Evolutionary conservation across 495 filamentous ascomycete species (phyloP).

Genomic region (Tetracladium marchalianum): DNA sequence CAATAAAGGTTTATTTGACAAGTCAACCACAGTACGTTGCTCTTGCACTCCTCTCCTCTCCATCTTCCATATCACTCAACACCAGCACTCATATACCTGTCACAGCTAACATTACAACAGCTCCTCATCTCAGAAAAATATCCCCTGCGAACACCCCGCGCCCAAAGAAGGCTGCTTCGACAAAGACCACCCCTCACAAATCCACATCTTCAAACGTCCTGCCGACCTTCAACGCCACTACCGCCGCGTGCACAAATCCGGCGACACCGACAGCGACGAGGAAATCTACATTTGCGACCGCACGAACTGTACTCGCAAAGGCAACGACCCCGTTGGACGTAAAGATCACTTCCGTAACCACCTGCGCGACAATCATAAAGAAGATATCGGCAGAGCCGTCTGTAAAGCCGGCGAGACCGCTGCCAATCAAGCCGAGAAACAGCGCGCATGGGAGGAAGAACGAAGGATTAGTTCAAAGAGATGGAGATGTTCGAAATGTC

Average conservation of each 20-base stretch:
- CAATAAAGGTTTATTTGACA: slow-evolving; percentile 8
- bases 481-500: slow-evolving; percentile 39
- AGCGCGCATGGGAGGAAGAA: slow-evolving; percentile 18
- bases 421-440: not conserved
- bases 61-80: slow-evolving; percentile 1
- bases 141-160: slow-evolving; percentile 26
- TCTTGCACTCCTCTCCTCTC: slow-evolving; percentile 22
- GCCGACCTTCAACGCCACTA: slow-evolving; percentile 40
- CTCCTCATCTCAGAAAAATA: no score
- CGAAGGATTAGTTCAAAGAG: slow-evolving; percentile 26
- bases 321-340: slow-evolving; percentile 7
- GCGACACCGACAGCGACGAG: slow-evolving; percentile 20
- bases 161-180: not conserved
- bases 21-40: no score
- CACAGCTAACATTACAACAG: slow-evolving; percentile 20
- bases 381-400: slow-evolving; percentile 28
- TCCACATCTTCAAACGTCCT: slow-evolving; percentile 29
- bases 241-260: slow-evolving; percentile 24
- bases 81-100: not conserved
- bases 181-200: not conserved
- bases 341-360: slow-evolving; percentile 33
- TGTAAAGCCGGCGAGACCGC: slow-evolving; percentile 3
- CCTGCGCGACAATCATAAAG: slow-evolving; percentile 36
- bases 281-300: slow-evolving; percentile 22
- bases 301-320: slow-evolving; percentile 2